A percentile compares a stretch with the other conserved stretches of the same genome.
Evolutionary conservation across 805 yeast genomes (phyloP).

Genomic region (Wickerhamomyces sydowiorum): DNA sequence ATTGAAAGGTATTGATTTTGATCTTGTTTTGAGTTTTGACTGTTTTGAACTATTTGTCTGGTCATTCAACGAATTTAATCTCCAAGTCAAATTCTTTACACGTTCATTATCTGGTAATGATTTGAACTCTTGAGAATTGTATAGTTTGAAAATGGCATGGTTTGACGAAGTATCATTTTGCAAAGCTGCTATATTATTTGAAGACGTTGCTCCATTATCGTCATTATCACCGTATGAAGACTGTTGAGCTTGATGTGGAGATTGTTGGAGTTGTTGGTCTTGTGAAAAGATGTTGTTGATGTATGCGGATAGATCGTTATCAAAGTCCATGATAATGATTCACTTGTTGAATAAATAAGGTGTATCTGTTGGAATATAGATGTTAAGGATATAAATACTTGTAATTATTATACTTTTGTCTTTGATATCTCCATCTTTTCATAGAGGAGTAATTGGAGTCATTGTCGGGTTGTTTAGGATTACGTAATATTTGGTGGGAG

Average conservation of each 20-base stretch:
- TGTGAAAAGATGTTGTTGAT: not conserved
- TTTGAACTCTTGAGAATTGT: not conserved
- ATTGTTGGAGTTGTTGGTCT: not conserved
- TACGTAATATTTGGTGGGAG: too few species aligned
- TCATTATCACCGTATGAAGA: not conserved
- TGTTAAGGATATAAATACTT: too few species aligned
- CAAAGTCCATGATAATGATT: not conserved
- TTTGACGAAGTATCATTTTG: not conserved
- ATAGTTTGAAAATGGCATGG: slow-evolving; percentile 1
- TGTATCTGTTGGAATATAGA: too few species aligned
- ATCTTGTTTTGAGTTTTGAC: not conserved
- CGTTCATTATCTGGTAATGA: slow-evolving; percentile 3
- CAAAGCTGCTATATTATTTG: not conserved
- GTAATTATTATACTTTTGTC: too few species aligned
- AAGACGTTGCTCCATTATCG: too few species aligned
- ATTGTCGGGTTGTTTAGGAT: too few species aligned
- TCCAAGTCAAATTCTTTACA: slow-evolving; percentile 6
- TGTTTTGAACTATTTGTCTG: not conserved
- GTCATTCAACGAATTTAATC: slow-evolving; percentile 1
- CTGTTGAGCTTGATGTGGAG: not conserved
- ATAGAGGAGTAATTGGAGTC: too few species aligned
- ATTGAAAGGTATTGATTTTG: not conserved
- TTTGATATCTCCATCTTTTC: too few species aligned
- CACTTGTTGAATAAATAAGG: too few species aligned
- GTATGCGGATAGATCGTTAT: not conserved